These are phyloP conservation scores for Eutypa lata DNA, from an alignment of 2,329 filamentous ascomycete genomes.

Conservation along the genomic window DNA sequence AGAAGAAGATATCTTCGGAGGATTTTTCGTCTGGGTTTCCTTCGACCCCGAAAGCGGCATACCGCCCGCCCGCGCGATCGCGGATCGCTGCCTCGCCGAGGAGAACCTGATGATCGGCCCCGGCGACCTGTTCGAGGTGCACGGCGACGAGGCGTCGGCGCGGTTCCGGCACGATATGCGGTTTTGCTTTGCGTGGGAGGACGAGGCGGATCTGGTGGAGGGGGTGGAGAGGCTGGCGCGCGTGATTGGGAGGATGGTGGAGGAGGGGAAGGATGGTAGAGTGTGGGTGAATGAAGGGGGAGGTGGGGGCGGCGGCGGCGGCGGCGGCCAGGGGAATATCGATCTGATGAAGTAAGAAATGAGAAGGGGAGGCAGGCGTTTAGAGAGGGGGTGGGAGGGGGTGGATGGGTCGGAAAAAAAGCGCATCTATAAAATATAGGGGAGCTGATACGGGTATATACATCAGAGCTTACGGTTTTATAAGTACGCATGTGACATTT, in stretches of 20 bases:
- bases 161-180: conserved; percentile 60
- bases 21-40: conserved; percentile 82
- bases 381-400: no score
- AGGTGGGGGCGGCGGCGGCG: not conserved
- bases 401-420: no score
- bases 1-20: conserved; percentile 57
- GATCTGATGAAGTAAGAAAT: not conserved
- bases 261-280: not conserved
- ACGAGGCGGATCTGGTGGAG: conserved; percentile 61
- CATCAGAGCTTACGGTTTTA: no score
- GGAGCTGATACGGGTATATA: no score
- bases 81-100: conserved; percentile 53
- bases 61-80: conserved; percentile 53
- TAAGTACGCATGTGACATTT: no score
- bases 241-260: conserved; percentile 27
- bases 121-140: conserved; percentile 68
- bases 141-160: conserved; percentile 49
- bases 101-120: conserved; percentile 66
- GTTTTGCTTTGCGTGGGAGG: conserved; percentile 72
- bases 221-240: conserved; percentile 62
- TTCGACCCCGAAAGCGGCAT: conserved; percentile 39
- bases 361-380: not conserved
- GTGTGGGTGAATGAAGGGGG: not conserved
- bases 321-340: not conserved
- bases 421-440: no score